phyloP scores from a whole-genome alignment of 2,329 filamentous ascomycete genomes.

The Dothideomycetes sp. region DNA sequence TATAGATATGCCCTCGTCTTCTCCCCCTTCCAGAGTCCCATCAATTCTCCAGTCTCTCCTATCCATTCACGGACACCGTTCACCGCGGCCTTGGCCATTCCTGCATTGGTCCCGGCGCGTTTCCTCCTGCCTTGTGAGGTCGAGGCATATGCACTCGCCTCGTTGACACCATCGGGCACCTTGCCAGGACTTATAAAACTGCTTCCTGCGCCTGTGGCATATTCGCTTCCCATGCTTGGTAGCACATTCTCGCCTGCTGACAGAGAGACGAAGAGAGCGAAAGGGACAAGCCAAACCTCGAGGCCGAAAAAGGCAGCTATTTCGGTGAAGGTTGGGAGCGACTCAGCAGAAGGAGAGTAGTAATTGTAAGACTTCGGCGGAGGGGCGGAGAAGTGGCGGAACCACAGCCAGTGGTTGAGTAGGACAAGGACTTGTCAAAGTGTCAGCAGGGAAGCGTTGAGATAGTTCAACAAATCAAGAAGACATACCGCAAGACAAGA shows the following conservation, averaged over 20 bases:
- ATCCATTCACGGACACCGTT: slow-evolving; percentile 54
- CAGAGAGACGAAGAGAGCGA: slow-evolving; percentile 86
- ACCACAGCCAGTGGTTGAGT: slow-evolving; percentile 91
- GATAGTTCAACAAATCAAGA: background rate
- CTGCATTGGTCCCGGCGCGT: slow-evolving; percentile 41
- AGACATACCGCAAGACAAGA: slow-evolving; percentile 64
- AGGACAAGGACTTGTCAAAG: slow-evolving; percentile 58
- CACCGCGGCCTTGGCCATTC: slow-evolving; percentile 48
- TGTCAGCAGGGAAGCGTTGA: background rate
- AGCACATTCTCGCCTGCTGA: slow-evolving; percentile 92
- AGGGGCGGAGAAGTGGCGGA: slow-evolving; percentile 71
- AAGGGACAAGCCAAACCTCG: slow-evolving; percentile 93
- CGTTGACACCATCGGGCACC: slow-evolving; percentile 18
- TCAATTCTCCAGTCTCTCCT: slow-evolving; percentile 47
- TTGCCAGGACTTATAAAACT: slow-evolving; percentile 35
- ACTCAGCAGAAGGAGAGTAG: slow-evolving; percentile 14
- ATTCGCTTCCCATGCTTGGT: slow-evolving; percentile 78
- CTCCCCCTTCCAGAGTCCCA: slow-evolving; percentile 53
- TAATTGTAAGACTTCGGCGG: slow-evolving; percentile 46
- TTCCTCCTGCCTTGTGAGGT: slow-evolving; percentile 29
- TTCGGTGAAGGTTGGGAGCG: slow-evolving; percentile 75
- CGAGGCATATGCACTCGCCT: slow-evolving; percentile 31
- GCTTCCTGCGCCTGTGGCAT: slow-evolving; percentile 48
- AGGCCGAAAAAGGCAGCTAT: slow-evolving; percentile 94
- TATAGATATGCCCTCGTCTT: slow-evolving; percentile 33